phyloP scores from a whole-genome alignment of 2,329 filamentous ascomycete genomes.

The Exserohilum turcica region DNA sequence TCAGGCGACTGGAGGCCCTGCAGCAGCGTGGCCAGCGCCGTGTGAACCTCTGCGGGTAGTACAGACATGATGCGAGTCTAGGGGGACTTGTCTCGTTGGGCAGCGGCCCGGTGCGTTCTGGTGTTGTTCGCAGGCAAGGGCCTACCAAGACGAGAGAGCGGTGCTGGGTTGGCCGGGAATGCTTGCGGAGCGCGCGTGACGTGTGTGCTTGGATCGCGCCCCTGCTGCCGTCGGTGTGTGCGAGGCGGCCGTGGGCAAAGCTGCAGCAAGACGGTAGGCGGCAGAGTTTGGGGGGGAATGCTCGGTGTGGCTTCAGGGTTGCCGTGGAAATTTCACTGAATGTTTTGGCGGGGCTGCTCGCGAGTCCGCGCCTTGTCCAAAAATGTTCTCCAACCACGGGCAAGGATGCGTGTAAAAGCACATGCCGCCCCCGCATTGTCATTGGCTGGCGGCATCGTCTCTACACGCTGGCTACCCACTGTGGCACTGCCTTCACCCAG shows the following conservation, averaged over 20 bases:
- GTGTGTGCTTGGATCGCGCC: slow-evolving; percentile 9
- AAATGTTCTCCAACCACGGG: slow-evolving; percentile 15
- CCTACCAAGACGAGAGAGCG: neutral
- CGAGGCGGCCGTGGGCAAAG: neutral
- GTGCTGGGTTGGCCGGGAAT: slow-evolving; percentile 1
- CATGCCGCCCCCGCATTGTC: slow-evolving; percentile 6
- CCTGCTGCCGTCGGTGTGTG: slow-evolving; percentile 8
- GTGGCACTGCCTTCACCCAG: too few species aligned
- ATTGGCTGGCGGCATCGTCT: slow-evolving; percentile 7
- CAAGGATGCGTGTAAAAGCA: slow-evolving; percentile 13
- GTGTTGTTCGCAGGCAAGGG: slow-evolving; percentile 18
- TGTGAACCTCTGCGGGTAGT: slow-evolving; percentile 80
- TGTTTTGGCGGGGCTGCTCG: slow-evolving; percentile 26
- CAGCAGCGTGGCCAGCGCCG: slow-evolving; percentile 83
- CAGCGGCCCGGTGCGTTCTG: slow-evolving; percentile 24
- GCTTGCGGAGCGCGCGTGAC: slow-evolving; percentile 15
- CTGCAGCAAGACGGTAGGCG: slow-evolving; percentile 5
- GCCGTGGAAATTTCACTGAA: slow-evolving; percentile 22
- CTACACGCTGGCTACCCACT: too few species aligned
- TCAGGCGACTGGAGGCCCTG: slow-evolving; percentile 87
- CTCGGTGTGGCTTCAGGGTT: slow-evolving; percentile 13
- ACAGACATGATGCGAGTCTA: slow-evolving; percentile 70
- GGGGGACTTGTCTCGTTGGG: slow-evolving; percentile 19
- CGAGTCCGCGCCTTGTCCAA: slow-evolving; percentile 16
- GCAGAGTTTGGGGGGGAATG: slow-evolving; percentile 1